Percentiles rank a stretch among this genome's conserved stretches.
Evolutionary conservation across 805 yeast genomes (phyloP).

Genomic region (Cyberlindnera samutprakarnensis): DNA sequence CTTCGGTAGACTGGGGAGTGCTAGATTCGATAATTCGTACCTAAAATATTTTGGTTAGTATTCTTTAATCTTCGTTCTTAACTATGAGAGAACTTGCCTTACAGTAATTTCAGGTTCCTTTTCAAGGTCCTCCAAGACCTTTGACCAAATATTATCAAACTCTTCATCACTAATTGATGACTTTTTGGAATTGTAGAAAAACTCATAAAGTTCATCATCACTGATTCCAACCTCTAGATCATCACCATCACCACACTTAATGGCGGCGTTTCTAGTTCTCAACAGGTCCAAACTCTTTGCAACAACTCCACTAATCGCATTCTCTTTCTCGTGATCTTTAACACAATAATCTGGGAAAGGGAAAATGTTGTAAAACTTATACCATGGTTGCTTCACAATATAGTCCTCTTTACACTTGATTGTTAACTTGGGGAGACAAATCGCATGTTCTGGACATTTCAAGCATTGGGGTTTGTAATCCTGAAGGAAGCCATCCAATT

Average conservation of each 20-base stretch:
- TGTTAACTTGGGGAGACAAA: slow-evolving; percentile 54
- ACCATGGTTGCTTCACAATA: slow-evolving; percentile 43
- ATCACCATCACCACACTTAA: slow-evolving; percentile 48
- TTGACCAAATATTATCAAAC: slow-evolving; percentile 68
- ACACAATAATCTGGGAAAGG: slow-evolving; percentile 63
- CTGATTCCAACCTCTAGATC: slow-evolving; percentile 44
- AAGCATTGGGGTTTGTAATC: slow-evolving; percentile 54
- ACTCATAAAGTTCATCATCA: slow-evolving; percentile 42
- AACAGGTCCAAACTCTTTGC: slow-evolving; percentile 59
- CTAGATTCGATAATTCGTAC: slow-evolving; percentile 25
- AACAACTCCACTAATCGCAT: slow-evolving; percentile 57
- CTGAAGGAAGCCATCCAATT: slow-evolving; percentile 39
- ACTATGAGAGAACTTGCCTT: slow-evolving; percentile 54
- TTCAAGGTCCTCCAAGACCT: slow-evolving; percentile 52
- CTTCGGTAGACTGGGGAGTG: slow-evolving; percentile 34
- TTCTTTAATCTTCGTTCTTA: not conserved
- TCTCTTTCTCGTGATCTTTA: slow-evolving; percentile 65
- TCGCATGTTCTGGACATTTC: slow-evolving; percentile 76
- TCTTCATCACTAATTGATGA: slow-evolving; percentile 39
- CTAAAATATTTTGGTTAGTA: slow-evolving; percentile 20
- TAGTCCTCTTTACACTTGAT: slow-evolving; percentile 69
- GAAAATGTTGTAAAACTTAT: slow-evolving; percentile 45
- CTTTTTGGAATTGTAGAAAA: slow-evolving; percentile 33
- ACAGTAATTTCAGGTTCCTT: slow-evolving; percentile 64
- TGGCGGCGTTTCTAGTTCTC: slow-evolving; percentile 59